Percentiles rank a stretch among this genome's conserved stretches.
These are phyloP conservation scores for Colletotrichum coccodes DNA, from an alignment of 2,329 filamentous ascomycete genomes.

Conservation along the genomic window DNA sequence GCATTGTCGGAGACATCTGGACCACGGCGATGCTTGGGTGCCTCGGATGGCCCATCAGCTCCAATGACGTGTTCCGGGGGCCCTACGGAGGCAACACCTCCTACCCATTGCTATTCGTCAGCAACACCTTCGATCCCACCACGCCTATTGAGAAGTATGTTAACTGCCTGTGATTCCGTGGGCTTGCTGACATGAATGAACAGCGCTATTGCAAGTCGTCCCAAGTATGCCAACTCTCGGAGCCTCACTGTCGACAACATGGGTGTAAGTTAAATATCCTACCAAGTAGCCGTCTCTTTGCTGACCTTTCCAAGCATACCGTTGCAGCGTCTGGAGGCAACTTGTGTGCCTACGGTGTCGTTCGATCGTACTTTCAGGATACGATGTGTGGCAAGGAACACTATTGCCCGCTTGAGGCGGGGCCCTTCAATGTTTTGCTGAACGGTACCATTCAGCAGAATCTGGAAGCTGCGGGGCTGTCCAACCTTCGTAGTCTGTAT, in stretches of 20 bases:
- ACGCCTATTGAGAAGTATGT: constrained; percentile 18
- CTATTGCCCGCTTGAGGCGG: constrained; percentile 1
- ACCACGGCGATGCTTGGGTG: background rate
- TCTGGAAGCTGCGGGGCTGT: background rate
- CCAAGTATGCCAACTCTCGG: background rate
- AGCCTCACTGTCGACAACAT: background rate
- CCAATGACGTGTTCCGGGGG: background rate
- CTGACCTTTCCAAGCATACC: background rate
- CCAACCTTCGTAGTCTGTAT: background rate
- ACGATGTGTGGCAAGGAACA: background rate
- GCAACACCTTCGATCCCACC: constrained; percentile 12
- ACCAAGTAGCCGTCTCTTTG: background rate
- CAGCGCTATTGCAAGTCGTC: background rate
- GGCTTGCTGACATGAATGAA: background rate
- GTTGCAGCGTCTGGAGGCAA: background rate
- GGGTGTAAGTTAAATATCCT: background rate
- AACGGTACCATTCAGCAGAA: constrained; percentile 3
- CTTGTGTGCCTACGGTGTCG: background rate
- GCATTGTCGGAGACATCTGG: constrained; percentile 8
- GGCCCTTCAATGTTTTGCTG: background rate
- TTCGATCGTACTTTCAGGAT: constrained; percentile 5
- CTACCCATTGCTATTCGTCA: background rate
- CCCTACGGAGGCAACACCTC: constrained; percentile 2
- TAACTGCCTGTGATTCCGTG: too few species aligned
- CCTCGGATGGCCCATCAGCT: constrained; percentile 3